Percentiles rank a stretch among this genome's conserved stretches.
These are phyloP conservation scores for Biancaea sappan DNA, from an alignment of 306 rosid species.

Conservation along the genomic window DNA sequence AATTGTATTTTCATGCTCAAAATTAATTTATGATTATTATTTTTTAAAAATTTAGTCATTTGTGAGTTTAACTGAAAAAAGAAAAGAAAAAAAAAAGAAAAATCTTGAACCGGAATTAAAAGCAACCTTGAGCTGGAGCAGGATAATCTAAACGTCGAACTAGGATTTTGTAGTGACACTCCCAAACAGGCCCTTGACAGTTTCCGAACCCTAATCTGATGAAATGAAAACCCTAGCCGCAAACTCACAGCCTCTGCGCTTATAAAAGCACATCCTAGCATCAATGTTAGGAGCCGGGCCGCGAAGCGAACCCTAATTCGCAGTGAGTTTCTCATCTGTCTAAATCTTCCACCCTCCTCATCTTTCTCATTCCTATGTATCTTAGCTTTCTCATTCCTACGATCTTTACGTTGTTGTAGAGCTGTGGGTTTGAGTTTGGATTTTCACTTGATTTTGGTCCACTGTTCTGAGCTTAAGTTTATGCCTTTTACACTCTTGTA, in stretches of 20 bases:
- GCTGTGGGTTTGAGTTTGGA: background rate
- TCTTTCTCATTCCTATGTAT: background rate
- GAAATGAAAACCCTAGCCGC: constrained; percentile 23
- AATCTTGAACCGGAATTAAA: background rate
- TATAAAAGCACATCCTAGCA: background rate
- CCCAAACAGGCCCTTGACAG: background rate
- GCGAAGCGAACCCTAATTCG: background rate
- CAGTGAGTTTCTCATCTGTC: background rate
- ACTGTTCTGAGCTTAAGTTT: background rate
- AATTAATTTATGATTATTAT: too few relatives aligned
- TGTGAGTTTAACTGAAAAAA: too few relatives aligned
- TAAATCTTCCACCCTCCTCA: too few relatives aligned
- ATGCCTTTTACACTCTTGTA: background rate
- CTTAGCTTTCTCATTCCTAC: background rate
- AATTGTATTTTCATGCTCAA: too few relatives aligned
- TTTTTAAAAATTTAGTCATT: too few relatives aligned
- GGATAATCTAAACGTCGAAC: background rate
- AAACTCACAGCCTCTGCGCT: background rate
- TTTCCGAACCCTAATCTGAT: background rate
- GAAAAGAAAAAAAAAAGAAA: background rate
- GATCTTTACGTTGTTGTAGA: background rate
- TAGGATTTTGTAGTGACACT: background rate
- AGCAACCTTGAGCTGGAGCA: too few relatives aligned
- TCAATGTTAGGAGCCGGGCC: background rate
- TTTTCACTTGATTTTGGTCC: background rate